Conservation (phyloP, 2,329 filamentous ascomycete genomes). For the Claviceps quebecensis region DNA sequence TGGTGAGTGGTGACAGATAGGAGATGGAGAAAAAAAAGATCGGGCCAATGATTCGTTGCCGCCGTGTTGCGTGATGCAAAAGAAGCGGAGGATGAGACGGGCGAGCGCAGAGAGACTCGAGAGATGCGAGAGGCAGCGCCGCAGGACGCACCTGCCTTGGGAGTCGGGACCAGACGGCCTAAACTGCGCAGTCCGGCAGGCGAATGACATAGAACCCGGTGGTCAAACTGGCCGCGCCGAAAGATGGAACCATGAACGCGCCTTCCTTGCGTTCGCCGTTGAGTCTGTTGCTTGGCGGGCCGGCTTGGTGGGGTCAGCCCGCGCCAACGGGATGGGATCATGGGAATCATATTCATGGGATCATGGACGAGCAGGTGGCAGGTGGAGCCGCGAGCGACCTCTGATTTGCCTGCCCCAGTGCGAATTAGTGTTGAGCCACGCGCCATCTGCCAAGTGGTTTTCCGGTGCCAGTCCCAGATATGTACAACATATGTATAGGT, state of each 20-base stretch:
- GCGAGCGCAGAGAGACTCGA: too few species aligned
- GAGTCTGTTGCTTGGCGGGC: too few species aligned
- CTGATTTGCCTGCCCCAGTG: too few species aligned
- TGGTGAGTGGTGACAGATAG: not conserved
- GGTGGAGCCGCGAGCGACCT: too few species aligned
- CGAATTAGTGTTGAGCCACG: too few species aligned
- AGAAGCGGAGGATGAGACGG: not conserved
- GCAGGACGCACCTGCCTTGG: not conserved
- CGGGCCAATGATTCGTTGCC: not conserved
- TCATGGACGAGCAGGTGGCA: too few species aligned
- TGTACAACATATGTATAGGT: too few species aligned
- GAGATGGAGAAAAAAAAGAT: not conserved
- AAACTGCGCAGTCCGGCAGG: not conserved
- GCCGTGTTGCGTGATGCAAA: not conserved
- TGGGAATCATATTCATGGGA: too few species aligned
- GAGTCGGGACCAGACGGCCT: not conserved
- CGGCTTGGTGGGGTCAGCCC: not conserved
- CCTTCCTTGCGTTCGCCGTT: not conserved
- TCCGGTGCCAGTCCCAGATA: too few species aligned
- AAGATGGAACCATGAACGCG: not conserved
- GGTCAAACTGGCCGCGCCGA: not conserved
- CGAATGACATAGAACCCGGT: not conserved
- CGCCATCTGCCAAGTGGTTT: too few species aligned
- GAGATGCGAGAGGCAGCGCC: not conserved
- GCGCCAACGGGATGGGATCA: not conserved